phyloP scores from a whole-genome alignment of 2,329 filamentous ascomycete genomes.

The Dactylellina sp. region DNA sequence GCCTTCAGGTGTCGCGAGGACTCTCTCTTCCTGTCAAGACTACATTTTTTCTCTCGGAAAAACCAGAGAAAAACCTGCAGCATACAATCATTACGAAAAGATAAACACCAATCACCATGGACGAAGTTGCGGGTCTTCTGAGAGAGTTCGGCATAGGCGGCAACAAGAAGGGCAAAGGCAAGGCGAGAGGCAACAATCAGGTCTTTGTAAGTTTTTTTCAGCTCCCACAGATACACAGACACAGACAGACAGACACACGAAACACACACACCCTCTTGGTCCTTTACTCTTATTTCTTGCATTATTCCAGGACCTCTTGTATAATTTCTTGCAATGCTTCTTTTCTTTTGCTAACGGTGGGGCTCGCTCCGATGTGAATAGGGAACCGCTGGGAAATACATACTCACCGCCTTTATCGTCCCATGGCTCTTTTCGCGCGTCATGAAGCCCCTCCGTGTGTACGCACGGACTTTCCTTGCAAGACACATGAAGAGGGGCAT shows the following conservation, averaged over 20 bases:
- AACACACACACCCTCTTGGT: background rate
- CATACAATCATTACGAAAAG: background rate
- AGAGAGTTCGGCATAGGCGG: slow-evolving; percentile 44
- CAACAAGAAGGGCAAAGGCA: slow-evolving; percentile 44
- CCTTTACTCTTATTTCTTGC: slow-evolving; percentile 2
- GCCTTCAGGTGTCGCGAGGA: slow-evolving; percentile 27
- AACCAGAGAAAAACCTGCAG: background rate
- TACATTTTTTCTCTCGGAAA: background rate
- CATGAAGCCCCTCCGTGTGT: slow-evolving; percentile 42
- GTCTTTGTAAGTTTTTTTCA: slow-evolving; percentile 30
- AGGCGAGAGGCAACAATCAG: slow-evolving; percentile 30
- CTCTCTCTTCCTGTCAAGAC: slow-evolving; percentile 33
- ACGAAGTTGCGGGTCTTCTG: slow-evolving; percentile 48
- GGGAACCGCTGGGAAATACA: slow-evolving; percentile 52
- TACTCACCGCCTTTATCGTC: slow-evolving; percentile 52
- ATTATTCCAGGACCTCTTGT: background rate
- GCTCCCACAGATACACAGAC: background rate
- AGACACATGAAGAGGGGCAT: slow-evolving; percentile 53
- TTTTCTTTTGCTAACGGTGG: slow-evolving; percentile 11
- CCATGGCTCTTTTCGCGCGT: slow-evolving; percentile 54
- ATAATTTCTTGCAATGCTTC: too few relatives aligned
- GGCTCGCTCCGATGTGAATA: slow-evolving; percentile 1
- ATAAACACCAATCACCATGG: slow-evolving; percentile 31
- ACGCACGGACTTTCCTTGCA: slow-evolving; percentile 45
- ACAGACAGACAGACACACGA: too few relatives aligned